A percentile compares a stretch with the other conserved stretches of the same genome.
Conservation (phyloP, 768 basidiomycete species). For the Postia placenta region DNA sequence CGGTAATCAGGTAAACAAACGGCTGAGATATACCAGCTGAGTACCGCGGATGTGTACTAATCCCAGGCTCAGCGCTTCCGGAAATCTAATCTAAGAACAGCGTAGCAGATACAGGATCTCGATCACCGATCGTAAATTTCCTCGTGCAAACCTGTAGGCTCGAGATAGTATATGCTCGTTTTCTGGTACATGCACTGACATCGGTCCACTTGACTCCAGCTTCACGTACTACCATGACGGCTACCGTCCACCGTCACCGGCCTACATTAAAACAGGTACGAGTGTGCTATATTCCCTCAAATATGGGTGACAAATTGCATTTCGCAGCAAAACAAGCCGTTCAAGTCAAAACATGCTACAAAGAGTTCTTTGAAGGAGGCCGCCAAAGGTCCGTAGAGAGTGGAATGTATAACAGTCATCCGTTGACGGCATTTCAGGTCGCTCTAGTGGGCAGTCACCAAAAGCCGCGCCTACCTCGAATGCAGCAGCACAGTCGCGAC, state of each 20-base stretch:
- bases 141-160: too few species aligned
- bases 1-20: too few species aligned
- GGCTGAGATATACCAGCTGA: too few species aligned
- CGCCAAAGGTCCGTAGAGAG: constrained; percentile 59
- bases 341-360: constrained; percentile 87
- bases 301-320: neutral
- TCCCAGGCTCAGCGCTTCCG: too few species aligned
- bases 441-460: constrained; percentile 46
- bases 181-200: too few species aligned
- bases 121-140: too few species aligned
- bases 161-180: too few species aligned
- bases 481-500: constrained; percentile 59
- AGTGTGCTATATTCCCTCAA: constrained; percentile 4
- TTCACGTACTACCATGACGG: constrained; percentile 37
- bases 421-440: constrained; percentile 35
- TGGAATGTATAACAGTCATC: neutral
- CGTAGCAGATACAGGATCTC: too few species aligned
- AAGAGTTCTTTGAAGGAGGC: constrained; percentile 80
- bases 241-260: constrained; percentile 60
- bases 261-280: constrained; percentile 81
- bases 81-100: too few species aligned
- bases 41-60: too few species aligned
- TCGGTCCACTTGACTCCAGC: too few species aligned
- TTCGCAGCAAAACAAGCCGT: constrained; percentile 78
- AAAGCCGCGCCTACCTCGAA: constrained; percentile 45